phyloP scores from a whole-genome alignment of 2,329 filamentous ascomycete genomes.

The Penicillium sp. region DNA sequence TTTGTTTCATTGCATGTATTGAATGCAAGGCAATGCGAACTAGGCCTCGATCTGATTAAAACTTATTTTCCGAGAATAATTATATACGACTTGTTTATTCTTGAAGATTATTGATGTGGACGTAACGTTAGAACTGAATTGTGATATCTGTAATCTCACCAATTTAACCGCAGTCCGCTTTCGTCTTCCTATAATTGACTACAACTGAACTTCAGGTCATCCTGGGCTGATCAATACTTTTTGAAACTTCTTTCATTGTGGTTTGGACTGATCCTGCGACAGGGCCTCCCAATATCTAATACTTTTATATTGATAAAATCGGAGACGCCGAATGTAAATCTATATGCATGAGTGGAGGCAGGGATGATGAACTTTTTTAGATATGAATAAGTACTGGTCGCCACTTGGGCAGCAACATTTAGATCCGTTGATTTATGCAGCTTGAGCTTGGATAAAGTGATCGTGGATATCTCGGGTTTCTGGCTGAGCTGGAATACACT shows the following conservation, averaged over 20 bases:
- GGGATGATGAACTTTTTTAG: background rate
- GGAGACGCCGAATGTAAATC: background rate
- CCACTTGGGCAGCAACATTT: background rate
- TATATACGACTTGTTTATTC: background rate
- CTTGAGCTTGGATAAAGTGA: background rate
- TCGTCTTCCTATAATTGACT: no score
- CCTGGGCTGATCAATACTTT: background rate
- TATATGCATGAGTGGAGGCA: background rate
- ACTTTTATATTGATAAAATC: background rate
- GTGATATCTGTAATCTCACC: background rate
- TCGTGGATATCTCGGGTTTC: background rate
- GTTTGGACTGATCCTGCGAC: background rate
- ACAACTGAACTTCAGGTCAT: no score
- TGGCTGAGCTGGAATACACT: background rate
- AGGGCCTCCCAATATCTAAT: background rate
- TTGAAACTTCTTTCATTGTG: background rate
- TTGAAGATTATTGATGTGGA: background rate
- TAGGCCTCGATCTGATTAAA: background rate
- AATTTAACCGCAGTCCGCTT: background rate
- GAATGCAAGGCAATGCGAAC: background rate
- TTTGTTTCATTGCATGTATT: background rate
- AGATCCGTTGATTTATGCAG: background rate
- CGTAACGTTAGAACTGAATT: background rate
- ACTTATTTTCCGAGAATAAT: background rate
- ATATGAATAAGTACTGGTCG: background rate